Evolutionary conservation across 257 asterid species (phyloP).

Genomic region (Solanum phureja): DNA sequence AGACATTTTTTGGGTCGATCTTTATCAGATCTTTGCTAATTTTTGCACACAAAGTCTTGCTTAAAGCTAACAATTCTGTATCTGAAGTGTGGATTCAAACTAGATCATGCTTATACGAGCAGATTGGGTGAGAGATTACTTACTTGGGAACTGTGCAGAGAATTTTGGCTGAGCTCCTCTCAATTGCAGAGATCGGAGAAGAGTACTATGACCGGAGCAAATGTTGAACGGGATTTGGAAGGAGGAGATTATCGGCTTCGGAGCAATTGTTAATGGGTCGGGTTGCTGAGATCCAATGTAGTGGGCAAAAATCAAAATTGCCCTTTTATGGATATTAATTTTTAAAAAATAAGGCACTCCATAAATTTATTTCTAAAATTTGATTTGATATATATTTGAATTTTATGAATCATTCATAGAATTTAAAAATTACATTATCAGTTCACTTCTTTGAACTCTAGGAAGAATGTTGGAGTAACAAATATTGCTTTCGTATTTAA

Average conservation of each 20-base stretch:
- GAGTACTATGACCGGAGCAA: background rate
- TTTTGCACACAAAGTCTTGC: background rate
- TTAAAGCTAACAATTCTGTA: background rate
- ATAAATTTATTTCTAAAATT: background rate
- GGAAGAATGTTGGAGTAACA: background rate
- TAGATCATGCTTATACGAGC: background rate
- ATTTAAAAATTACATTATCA: too few relatives aligned
- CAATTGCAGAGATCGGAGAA: background rate
- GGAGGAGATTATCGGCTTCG: background rate
- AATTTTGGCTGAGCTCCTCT: background rate
- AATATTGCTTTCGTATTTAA: too few relatives aligned
- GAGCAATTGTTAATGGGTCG: background rate
- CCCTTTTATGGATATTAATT: background rate
- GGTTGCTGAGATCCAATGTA: background rate
- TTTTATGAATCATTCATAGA: too few relatives aligned
- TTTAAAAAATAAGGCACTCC: background rate
- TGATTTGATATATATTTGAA: background rate
- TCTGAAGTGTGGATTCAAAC: background rate
- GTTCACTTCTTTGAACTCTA: background rate
- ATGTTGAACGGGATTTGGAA: background rate
- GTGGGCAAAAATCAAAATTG: background rate
- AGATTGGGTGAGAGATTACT: background rate
- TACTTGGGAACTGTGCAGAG: background rate
- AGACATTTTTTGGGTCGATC: constrained; percentile 33
- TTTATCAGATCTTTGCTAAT: constrained; percentile 5